These are phyloP conservation scores for Sergeia podlipaevii DNA, from an alignment of 208 protist genomes.

Conservation along the genomic window DNA sequence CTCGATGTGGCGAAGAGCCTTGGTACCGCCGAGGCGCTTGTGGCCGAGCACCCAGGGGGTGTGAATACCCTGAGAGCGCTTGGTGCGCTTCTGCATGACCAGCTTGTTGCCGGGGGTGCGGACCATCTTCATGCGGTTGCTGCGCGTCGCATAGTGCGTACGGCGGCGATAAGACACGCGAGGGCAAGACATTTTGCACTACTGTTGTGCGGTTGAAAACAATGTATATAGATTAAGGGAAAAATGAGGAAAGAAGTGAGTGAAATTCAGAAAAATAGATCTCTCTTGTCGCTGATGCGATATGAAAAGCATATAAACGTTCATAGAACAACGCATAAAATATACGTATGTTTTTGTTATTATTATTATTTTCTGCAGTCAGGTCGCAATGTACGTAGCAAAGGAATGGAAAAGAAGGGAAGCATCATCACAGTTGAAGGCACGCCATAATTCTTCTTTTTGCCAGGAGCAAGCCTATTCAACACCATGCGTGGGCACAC, in stretches of 20 bases:
- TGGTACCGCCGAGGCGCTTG: conserved; percentile 90
- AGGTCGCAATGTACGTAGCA: background rate
- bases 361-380: background rate
- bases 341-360: background rate
- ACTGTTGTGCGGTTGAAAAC: background rate
- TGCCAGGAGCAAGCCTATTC: too few species aligned
- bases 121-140: conserved; percentile 38
- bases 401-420: conserved; percentile 1
- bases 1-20: conserved; percentile 90
- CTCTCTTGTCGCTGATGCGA: too few species aligned
- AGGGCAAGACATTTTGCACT: conserved; percentile 24
- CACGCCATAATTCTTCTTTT: background rate
- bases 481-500: background rate
- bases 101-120: conserved; percentile 76
- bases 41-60: conserved; percentile 92
- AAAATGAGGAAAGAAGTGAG: conserved; percentile 5
- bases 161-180: conserved; percentile 49
- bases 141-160: conserved; percentile 38
- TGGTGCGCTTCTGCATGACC: conserved; percentile 93
- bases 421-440: background rate
- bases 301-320: background rate
- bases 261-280: background rate
- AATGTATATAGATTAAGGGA: conserved; percentile 1
- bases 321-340: background rate
- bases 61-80: conserved; percentile 92